Evolutionary conservation across 164 flowering plant species (phyloP), one percentile per base, ranked within the genome.

Genomic region (Tetrastigma voinierianum): DNA sequence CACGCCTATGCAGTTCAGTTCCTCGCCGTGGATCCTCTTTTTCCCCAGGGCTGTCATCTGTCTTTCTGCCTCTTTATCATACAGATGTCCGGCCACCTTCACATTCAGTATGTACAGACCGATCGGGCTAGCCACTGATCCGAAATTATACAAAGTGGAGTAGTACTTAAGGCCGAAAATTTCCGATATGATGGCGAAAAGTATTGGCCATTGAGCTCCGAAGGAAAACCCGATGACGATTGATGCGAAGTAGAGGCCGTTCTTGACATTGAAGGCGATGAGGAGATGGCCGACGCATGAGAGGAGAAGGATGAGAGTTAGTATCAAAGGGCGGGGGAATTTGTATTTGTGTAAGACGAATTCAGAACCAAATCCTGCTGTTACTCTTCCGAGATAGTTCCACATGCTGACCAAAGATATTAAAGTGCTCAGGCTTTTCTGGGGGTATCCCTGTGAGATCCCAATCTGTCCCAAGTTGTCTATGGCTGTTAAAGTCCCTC

Each of bases 141-240:
- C 84, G 10, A 78, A 77, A 51, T 72, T 81, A 69, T 74, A 77
- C 57, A 83, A 23, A 1, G 87, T 83, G 0, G 87, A 81, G 61
- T 77, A 83, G 70, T 83, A 79, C 32, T 79, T 83, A 18, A 83
- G 73, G 1, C 87, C 87, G 17, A 81, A 83, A 10, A 83, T 59
- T 51, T 83, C 87, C 0, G 87, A 83, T 7, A 83, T 79, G 43
- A 83, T 7, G 79, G 2, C 84, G 44, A 75, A 81, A 18, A 83
- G 64, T 23, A 83, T 43, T 17, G 87, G 84, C 83, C 84, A 83
- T 63, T 83, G 87, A 10, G 87, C 87, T 0, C 85, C 87, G 46
- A 79, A 78, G 57, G 82, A 83, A 23, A 83, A 83, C 17, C 87
- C 85, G 48, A 76, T 77, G 11, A 83, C 66, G 15, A 81, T 57